phyloP scores from a whole-genome alignment of 345 rosid species.

The Microthlaspi erraticum region DNA sequence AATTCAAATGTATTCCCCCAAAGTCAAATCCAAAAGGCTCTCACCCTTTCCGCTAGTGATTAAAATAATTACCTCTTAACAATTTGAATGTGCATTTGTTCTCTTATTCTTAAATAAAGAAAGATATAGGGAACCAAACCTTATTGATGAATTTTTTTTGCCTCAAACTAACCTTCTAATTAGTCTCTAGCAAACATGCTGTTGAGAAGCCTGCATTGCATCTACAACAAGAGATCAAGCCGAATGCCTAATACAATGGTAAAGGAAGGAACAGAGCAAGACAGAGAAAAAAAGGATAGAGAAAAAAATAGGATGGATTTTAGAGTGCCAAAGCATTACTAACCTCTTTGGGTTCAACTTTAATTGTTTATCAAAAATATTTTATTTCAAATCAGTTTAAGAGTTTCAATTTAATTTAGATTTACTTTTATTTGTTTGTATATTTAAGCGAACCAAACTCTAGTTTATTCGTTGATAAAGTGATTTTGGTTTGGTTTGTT shows the following conservation, averaged over 20 bases:
- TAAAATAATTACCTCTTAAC: background rate
- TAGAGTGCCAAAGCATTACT: background rate
- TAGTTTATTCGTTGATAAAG: background rate
- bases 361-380: too few relatives aligned
- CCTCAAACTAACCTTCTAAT: background rate
- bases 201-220: conserved; percentile 4
- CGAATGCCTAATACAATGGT: background rate
- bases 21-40: conserved; percentile 43
- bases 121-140: background rate
- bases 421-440: background rate
- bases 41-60: background rate
- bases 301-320: background rate
- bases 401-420: background rate
- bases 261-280: too few relatives aligned
- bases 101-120: background rate
- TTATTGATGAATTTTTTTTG: background rate
- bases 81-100: conserved; percentile 2
- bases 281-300: background rate
- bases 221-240: background rate
- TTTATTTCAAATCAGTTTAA: too few relatives aligned
- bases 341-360: too few relatives aligned
- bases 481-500: too few relatives aligned
- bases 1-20: conserved; percentile 32
- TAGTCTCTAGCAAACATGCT: background rate
- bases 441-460: background rate